Evolutionary conservation across 1,139 yeast species (phyloP).

Genomic region (Yamadazyma diddensiae): DNA sequence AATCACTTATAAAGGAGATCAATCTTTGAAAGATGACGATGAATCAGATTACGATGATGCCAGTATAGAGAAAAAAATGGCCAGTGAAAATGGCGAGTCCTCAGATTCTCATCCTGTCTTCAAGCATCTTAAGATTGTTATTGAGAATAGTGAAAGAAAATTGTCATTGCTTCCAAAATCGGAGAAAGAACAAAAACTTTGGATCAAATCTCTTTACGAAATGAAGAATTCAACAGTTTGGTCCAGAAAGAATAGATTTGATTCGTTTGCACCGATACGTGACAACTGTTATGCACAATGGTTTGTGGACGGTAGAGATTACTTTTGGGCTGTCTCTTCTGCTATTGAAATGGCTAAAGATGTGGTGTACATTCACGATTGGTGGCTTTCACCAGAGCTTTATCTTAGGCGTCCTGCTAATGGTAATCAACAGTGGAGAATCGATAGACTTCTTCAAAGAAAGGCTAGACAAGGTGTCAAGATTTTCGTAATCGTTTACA

Average conservation of each 20-base stretch:
- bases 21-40: slow-evolving; percentile 24
- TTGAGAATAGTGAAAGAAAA: slow-evolving; percentile 78
- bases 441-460: slow-evolving; percentile 82
- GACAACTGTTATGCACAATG: slow-evolving; percentile 86
- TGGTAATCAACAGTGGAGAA: slow-evolving; percentile 91
- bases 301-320: slow-evolving; percentile 96
- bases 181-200: slow-evolving; percentile 63
- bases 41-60: slow-evolving; percentile 47
- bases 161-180: slow-evolving; percentile 73
- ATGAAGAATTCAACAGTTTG: slow-evolving; percentile 72
- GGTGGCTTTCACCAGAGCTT: slow-evolving; percentile 98
- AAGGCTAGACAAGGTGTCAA: slow-evolving; percentile 96
- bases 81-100: slow-evolving; percentile 19
- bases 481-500: slow-evolving; percentile 86
- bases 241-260: slow-evolving; percentile 74
- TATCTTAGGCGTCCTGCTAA: slow-evolving; percentile 92
- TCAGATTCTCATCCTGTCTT: slow-evolving; percentile 25
- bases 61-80: slow-evolving; percentile 26
- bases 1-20: slow-evolving; percentile 47
- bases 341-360: slow-evolving; percentile 94
- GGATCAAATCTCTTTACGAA: slow-evolving; percentile 71
- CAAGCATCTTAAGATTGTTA: slow-evolving; percentile 54
- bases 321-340: slow-evolving; percentile 93
- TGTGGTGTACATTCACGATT: slow-evolving; percentile 91
- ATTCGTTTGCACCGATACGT: slow-evolving; percentile 90